Conservation (phyloP, 2,329 filamentous ascomycete genomes). For the Penicillium olsonii region DNA sequence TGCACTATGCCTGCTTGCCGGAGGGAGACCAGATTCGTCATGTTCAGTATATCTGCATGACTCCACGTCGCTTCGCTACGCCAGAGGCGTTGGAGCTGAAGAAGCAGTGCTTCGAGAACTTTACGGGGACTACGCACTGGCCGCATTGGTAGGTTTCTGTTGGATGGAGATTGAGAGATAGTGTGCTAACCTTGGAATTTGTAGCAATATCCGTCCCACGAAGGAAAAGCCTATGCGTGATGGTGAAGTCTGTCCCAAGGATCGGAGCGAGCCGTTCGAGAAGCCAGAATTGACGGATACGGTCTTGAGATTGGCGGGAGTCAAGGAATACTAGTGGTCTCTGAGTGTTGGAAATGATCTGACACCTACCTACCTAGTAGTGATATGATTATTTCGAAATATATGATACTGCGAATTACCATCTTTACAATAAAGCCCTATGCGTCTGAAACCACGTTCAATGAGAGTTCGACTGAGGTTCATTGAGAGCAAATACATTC, state of each 20-base stretch:
- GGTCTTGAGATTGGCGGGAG: conserved; percentile 39
- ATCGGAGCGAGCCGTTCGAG: conserved; percentile 42
- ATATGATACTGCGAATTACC: no score
- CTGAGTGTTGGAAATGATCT: not conserved
- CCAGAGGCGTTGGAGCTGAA: conserved; percentile 36
- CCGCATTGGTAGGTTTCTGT: conserved; percentile 26
- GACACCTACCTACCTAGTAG: no score
- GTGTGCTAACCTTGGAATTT: not conserved
- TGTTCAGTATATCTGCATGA: conserved; percentile 43
- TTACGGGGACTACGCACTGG: conserved; percentile 42
- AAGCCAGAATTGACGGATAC: conserved; percentile 39
- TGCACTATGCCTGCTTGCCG: conserved; percentile 47
- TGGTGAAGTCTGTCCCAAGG: conserved; percentile 38
- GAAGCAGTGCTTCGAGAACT: conserved; percentile 36
- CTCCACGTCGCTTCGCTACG: conserved; percentile 38
- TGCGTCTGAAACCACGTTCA: no score
- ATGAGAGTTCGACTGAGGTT: no score
- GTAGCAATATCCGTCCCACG: conserved; percentile 40
- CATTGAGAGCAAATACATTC: no score
- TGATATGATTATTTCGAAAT: no score
- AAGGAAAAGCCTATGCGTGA: conserved; percentile 37
- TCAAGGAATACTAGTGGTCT: conserved; percentile 15
- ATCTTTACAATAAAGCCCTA: no score
- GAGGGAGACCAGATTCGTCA: conserved; percentile 40
- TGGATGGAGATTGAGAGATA: no score